phyloP scores from a whole-genome alignment of 306 rosid genomes.

The Trifolium repens region DNA sequence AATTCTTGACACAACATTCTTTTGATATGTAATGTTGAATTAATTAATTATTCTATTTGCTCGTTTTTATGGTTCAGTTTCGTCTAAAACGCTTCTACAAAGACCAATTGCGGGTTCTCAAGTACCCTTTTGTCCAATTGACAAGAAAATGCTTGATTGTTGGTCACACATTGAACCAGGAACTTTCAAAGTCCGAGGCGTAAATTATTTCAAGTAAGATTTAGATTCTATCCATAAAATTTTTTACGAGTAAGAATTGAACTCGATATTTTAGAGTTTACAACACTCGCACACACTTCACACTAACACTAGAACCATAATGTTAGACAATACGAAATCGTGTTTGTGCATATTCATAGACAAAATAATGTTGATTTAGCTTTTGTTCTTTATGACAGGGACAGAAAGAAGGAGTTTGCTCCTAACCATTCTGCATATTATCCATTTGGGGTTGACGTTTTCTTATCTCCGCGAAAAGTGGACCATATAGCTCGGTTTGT shows the following conservation, averaged over 20 bases:
- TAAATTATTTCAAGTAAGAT: slow-evolving; percentile 82
- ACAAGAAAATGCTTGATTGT: slow-evolving; percentile 86
- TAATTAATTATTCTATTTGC: slow-evolving; percentile 26
- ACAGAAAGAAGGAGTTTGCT: slow-evolving; percentile 90
- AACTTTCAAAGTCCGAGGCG: slow-evolving; percentile 83
- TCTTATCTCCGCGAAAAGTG: slow-evolving; percentile 83
- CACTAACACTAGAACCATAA: neutral
- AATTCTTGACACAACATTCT: slow-evolving; percentile 28
- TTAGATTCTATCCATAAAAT: slow-evolving; percentile 17
- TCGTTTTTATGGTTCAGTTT: slow-evolving; percentile 60
- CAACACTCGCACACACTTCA: neutral
- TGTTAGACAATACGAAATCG: neutral
- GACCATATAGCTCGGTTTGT: slow-evolving; percentile 87
- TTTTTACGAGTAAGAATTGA: neutral
- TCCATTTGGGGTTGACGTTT: slow-evolving; percentile 94
- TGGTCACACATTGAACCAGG: slow-evolving; percentile 91
- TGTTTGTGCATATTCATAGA: slow-evolving; percentile 9
- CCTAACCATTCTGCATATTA: slow-evolving; percentile 77
- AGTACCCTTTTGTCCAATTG: slow-evolving; percentile 89
- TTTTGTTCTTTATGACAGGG: slow-evolving; percentile 60
- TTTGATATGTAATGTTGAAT: neutral
- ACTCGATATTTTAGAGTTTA: neutral
- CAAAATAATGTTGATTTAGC: slow-evolving; percentile 28
- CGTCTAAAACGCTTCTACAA: slow-evolving; percentile 78
- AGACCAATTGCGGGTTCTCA: slow-evolving; percentile 92